Percentiles rank a stretch among this genome's conserved stretches.
phyloP scores from a whole-genome alignment of 352 stramenopile genomes.

The Phytophthora pseudosyringae region DNA sequence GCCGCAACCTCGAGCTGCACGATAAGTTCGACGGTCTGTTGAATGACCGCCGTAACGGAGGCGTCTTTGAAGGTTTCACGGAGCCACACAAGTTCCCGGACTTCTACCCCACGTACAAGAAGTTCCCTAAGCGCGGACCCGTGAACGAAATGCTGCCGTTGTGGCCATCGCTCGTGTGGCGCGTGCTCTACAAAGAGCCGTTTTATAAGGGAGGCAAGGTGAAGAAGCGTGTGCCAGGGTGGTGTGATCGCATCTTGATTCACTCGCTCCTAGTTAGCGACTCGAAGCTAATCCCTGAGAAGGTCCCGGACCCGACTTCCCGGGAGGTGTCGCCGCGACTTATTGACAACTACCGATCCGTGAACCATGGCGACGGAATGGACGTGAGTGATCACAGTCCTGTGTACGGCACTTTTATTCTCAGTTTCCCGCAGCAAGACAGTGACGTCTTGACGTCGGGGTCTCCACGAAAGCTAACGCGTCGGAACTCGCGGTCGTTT shows the following conservation, averaged over 20 bases:
- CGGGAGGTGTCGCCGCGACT: conserved; percentile 33
- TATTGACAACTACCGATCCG: conserved; percentile 84
- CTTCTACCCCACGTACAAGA: conserved; percentile 93
- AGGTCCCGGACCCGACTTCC: conserved; percentile 67
- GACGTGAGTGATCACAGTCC: conserved; percentile 86
- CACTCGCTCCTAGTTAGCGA: conserved; percentile 83
- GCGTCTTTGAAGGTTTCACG: conserved; percentile 83
- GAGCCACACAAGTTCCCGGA: conserved; percentile 87
- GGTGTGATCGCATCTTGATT: conserved; percentile 88
- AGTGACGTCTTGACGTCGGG: conserved; percentile 26
- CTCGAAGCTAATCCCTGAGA: conserved; percentile 81
- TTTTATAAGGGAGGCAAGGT: conserved; percentile 91
- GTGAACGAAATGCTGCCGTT: conserved; percentile 68
- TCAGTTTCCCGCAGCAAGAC: conserved; percentile 67
- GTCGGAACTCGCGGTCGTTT: conserved; percentile 56
- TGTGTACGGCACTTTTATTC: conserved; percentile 77
- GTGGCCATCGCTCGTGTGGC: conserved; percentile 82
- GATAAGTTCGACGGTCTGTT: conserved; percentile 87
- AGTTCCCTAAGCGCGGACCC: conserved; percentile 73
- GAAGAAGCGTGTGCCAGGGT: conserved; percentile 89
- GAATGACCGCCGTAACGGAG: conserved; percentile 74
- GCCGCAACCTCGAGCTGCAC: conserved; percentile 77
- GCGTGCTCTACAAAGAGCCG: conserved; percentile 87
- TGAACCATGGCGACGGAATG: conserved; percentile 85
- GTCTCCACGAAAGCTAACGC: conserved; percentile 26